Evolutionary conservation across 2,329 filamentous ascomycete genomes (phyloP).

Genomic region (Didymella pinodella): DNA sequence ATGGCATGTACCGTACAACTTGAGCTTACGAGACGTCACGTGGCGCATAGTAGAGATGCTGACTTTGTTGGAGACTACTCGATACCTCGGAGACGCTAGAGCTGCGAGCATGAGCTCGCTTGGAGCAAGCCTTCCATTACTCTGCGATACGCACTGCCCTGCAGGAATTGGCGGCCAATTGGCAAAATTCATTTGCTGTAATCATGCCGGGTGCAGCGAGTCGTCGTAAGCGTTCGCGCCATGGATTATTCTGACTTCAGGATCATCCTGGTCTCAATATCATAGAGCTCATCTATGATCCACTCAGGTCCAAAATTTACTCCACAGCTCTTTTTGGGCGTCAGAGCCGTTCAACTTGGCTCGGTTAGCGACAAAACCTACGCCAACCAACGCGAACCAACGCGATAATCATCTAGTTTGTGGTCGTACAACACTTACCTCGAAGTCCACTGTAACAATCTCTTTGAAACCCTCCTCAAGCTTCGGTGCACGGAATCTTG

Average conservation of each 20-base stretch:
- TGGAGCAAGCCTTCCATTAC: conserved; percentile 2
- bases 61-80: conserved; percentile 8
- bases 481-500: conserved; percentile 76
- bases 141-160: conserved; percentile 9
- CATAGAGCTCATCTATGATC: conserved; percentile 22
- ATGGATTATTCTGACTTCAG: conserved; percentile 17
- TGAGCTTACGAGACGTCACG: conserved; percentile 5
- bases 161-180: conserved; percentile 20
- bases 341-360: conserved; percentile 70
- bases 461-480: conserved; percentile 84
- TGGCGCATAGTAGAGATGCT: conserved; percentile 12
- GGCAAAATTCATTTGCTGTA: conserved; percentile 5
- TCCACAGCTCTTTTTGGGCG: conserved; percentile 76
- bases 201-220: conserved; percentile 13
- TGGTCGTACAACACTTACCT: conserved; percentile 54
- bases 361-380: conserved; percentile 31
- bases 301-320: conserved; percentile 73
- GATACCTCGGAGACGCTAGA: conserved; percentile 21
- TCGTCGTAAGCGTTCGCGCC: conserved; percentile 25
- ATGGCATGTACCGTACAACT: conserved; percentile 12
- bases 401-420: conserved; percentile 2
- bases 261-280: conserved; percentile 15
- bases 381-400: background rate
- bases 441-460: conserved; percentile 76
- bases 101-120: conserved; percentile 33